A percentile compares a stretch with the other conserved stretches of the same genome.
Evolutionary conservation across 176 grass and related monocot species (phyloP).

Genomic region (Phoenix dactylifera): DNA sequence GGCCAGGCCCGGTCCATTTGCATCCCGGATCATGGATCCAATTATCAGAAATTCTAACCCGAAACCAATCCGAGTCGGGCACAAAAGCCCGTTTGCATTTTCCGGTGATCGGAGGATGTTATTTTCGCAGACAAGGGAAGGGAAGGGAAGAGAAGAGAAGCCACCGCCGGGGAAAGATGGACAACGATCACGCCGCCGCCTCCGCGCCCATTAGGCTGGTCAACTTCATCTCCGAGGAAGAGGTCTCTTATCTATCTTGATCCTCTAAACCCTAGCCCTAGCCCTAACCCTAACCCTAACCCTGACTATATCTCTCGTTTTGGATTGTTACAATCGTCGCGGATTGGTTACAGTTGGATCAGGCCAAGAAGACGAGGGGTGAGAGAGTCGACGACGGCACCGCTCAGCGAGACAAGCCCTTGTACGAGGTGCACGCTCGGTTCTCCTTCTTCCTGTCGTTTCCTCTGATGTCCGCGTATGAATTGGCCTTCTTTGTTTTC

Average conservation of each 20-base stretch:
- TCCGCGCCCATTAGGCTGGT: slow-evolving; percentile 53
- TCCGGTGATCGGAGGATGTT: neutral
- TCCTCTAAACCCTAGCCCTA: slow-evolving; percentile 9
- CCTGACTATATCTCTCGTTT: neutral
- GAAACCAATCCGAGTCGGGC: neutral
- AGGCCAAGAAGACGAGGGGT: slow-evolving; percentile 76
- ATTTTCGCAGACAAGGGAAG: neutral
- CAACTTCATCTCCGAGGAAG: slow-evolving; percentile 88
- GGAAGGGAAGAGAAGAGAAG: slow-evolving; percentile 6
- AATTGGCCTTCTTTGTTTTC: too few relatives aligned
- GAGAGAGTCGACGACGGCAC: slow-evolving; percentile 88
- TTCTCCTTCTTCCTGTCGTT: too few relatives aligned
- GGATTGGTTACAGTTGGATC: slow-evolving; percentile 44
- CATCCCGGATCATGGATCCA: too few relatives aligned
- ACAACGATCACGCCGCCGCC: neutral
- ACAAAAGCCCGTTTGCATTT: neutral
- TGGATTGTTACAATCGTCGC: neutral
- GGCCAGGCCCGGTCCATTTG: too few relatives aligned
- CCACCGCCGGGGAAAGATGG: slow-evolving; percentile 15
- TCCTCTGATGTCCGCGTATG: too few relatives aligned
- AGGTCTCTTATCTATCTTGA: slow-evolving; percentile 32
- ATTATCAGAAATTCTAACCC: too few relatives aligned
- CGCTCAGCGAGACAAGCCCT: slow-evolving; percentile 76
- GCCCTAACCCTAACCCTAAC: slow-evolving; percentile 19
- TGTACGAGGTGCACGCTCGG: slow-evolving; percentile 44